Evolutionary conservation across 768 basidiomycete genomes (phyloP).

Genomic region (Clavulina sp.): DNA sequence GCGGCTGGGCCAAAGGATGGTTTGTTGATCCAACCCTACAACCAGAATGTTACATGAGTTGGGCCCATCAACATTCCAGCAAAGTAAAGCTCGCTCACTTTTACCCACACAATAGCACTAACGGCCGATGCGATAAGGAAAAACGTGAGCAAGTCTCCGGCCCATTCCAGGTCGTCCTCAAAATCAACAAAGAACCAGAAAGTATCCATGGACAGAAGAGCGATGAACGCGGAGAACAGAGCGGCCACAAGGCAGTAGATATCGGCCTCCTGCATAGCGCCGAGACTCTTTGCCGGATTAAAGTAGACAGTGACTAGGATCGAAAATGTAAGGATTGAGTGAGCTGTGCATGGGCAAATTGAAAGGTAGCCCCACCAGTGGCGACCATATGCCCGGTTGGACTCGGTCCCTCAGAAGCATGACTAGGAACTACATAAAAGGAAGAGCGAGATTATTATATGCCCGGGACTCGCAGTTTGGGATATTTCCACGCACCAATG

Average conservation of each 20-base stretch:
- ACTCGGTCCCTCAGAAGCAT: constrained; percentile 37
- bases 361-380: constrained; percentile 33
- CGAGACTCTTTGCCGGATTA: constrained; percentile 85
- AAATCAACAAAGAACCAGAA: constrained; percentile 70
- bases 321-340: background rate
- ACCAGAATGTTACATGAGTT: background rate
- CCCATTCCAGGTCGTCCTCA: constrained; percentile 48
- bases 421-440: constrained; percentile 32
- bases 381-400: constrained; percentile 84
- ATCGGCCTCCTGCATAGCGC: constrained; percentile 85
- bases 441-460: too few relatives aligned
- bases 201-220: constrained; percentile 54
- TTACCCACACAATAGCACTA: constrained; percentile 73
- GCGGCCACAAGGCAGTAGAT: constrained; percentile 58
- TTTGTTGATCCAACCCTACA: constrained; percentile 61
- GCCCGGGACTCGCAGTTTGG: too few relatives aligned
- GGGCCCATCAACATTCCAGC: background rate
- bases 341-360: background rate
- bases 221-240: constrained; percentile 53
- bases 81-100: constrained; percentile 16
- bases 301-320: constrained; percentile 46
- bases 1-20: constrained; percentile 63
- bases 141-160: constrained; percentile 58
- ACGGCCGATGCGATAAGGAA: constrained; percentile 74
- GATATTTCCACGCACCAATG: too few relatives aligned